Evolutionary conservation across 306 rosid species (phyloP).

Genomic region (Lupinus albus): DNA sequence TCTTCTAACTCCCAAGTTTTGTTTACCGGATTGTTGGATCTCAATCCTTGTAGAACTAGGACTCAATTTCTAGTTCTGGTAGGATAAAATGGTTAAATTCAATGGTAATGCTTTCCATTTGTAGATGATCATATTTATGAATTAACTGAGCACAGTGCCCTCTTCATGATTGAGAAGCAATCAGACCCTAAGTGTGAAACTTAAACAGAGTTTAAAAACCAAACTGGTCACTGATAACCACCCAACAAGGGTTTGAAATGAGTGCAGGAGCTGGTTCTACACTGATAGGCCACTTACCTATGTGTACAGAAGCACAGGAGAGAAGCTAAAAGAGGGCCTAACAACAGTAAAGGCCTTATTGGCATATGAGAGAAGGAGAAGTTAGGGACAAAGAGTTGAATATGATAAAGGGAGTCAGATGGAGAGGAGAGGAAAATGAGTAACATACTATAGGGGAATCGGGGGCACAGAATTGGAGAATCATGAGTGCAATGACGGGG

Average conservation of each 20-base stretch:
- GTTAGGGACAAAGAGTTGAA: neutral
- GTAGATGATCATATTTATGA: constrained; percentile 9
- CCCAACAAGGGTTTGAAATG: constrained; percentile 21
- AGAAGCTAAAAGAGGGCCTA: neutral
- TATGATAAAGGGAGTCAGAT: neutral
- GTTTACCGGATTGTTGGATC: neutral
- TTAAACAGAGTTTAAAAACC: constrained; percentile 32
- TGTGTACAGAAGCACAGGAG: neutral
- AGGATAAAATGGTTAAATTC: constrained; percentile 24
- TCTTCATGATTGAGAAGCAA: constrained; percentile 21
- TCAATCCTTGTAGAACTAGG: constrained; percentile 27
- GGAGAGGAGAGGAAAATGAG: neutral
- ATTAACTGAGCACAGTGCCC: neutral
- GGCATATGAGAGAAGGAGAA: neutral
- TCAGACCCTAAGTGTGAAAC: constrained; percentile 22
- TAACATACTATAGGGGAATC: neutral
- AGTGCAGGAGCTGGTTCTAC: constrained; percentile 4
- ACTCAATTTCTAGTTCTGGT: constrained; percentile 2
- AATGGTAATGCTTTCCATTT: neutral
- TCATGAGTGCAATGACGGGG: neutral
- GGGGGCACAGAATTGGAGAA: neutral
- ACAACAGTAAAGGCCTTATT: neutral
- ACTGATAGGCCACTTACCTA: neutral
- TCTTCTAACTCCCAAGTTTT: constrained; percentile 3
- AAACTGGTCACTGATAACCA: constrained; percentile 1